Evolutionary conservation across 2,329 filamentous ascomycete species (phyloP).

Genomic region (Botrytis aclada): DNA sequence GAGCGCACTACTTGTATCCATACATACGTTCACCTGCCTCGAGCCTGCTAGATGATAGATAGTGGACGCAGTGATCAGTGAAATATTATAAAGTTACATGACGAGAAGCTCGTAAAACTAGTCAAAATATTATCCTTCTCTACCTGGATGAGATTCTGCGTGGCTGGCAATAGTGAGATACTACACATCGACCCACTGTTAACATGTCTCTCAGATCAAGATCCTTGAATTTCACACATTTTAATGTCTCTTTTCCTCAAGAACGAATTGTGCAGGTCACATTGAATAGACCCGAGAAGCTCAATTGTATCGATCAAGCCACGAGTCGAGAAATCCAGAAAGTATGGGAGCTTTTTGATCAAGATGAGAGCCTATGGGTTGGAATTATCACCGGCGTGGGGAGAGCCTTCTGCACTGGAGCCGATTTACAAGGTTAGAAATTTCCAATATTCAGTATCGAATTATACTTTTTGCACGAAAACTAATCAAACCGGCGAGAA

Average conservation of each 20-base stretch:
- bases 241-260: constrained; percentile 46
- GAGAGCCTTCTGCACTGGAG: constrained; percentile 63
- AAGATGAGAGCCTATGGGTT: constrained; percentile 55
- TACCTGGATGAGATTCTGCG: background rate
- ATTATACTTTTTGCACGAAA: constrained; percentile 34
- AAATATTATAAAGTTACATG: constrained; percentile 17
- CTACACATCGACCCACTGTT: background rate
- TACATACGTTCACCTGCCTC: background rate
- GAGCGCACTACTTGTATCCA: background rate
- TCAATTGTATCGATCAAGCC: constrained; percentile 50
- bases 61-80: background rate
- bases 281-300: constrained; percentile 53
- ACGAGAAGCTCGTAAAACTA: constrained; percentile 10
- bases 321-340: constrained; percentile 41
- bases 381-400: constrained; percentile 61
- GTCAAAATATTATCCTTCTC: constrained; percentile 10
- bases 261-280: constrained; percentile 56
- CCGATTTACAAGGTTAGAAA: constrained; percentile 53
- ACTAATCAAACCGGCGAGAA: constrained; percentile 7
- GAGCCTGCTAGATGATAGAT: background rate
- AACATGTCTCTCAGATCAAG: constrained; percentile 15
- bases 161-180: constrained; percentile 4
- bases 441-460: constrained; percentile 39
- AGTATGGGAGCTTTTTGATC: constrained; percentile 58
- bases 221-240: constrained; percentile 20